phyloP scores from a whole-genome alignment of 1,139 yeast genomes.

The Debaryomyces robertsiae region DNA sequence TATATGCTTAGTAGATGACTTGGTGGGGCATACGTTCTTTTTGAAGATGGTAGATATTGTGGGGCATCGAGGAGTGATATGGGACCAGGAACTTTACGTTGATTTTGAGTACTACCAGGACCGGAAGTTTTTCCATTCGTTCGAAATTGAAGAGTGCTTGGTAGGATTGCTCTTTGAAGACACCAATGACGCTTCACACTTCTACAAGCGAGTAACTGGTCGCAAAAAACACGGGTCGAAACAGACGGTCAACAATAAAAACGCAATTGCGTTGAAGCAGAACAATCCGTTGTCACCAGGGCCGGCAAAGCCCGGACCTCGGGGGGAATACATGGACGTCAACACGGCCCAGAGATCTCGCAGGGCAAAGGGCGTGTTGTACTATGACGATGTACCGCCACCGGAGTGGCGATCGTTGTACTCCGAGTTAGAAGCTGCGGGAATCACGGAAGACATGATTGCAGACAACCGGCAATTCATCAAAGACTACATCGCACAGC shows the following conservation, averaged over 20 bases:
- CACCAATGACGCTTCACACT: slow-evolving; percentile 82
- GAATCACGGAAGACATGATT: slow-evolving; percentile 86
- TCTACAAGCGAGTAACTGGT: slow-evolving; percentile 72
- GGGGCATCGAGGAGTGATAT: slow-evolving; percentile 82
- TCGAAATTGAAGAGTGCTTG: slow-evolving; percentile 87
- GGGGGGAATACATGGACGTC: slow-evolving; percentile 61
- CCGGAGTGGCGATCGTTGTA: slow-evolving; percentile 84
- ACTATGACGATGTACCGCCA: slow-evolving; percentile 81
- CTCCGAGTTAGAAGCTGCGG: slow-evolving; percentile 72
- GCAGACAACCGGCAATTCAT: slow-evolving; percentile 84
- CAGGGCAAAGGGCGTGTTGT: slow-evolving; percentile 60
- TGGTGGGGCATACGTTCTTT: slow-evolving; percentile 92
- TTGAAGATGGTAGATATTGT: slow-evolving; percentile 82
- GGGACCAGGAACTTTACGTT: slow-evolving; percentile 96
- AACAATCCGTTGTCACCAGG: slow-evolving; percentile 30
- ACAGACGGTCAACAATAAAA: slow-evolving; percentile 81
- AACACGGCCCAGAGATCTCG: slow-evolving; percentile 58
- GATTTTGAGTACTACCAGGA: slow-evolving; percentile 91
- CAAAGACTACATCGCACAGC: slow-evolving; percentile 71
- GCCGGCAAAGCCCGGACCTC: slow-evolving; percentile 59
- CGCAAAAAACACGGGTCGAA: slow-evolving; percentile 84
- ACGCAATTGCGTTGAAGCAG: slow-evolving; percentile 78
- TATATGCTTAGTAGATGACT: slow-evolving; percentile 80
- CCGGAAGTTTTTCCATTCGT: slow-evolving; percentile 90
- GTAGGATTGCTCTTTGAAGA: slow-evolving; percentile 93